Percentiles rank a stretch among this genome's conserved stretches.
Conservation (phyloP, 352 stramenopile species). For the Pythium dissotocum region DNA sequence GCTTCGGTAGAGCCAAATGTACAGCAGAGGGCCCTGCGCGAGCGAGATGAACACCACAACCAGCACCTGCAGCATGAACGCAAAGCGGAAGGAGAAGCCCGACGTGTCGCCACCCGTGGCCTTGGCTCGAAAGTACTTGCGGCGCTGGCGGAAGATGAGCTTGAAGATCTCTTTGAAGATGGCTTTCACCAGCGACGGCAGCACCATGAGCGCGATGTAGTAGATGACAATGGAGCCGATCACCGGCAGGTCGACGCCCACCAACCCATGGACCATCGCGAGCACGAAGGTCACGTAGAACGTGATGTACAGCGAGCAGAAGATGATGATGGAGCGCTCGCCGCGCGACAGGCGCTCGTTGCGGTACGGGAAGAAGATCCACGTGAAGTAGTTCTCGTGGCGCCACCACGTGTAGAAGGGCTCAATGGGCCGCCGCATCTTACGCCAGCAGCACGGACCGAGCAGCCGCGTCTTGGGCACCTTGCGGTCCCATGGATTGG, state of each 20-base stretch:
- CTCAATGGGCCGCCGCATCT: slow-evolving; percentile 58
- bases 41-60: too few relatives aligned
- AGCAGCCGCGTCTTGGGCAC: slow-evolving; percentile 64
- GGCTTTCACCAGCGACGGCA: too few relatives aligned
- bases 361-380: slow-evolving; percentile 70
- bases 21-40: too few relatives aligned
- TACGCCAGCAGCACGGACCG: slow-evolving; percentile 65
- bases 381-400: slow-evolving; percentile 80
- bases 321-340: slow-evolving; percentile 64
- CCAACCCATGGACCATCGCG: slow-evolving; percentile 51
- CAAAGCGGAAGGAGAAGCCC: too few relatives aligned
- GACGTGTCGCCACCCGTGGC: too few relatives aligned
- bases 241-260: slow-evolving; percentile 40
- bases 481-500: slow-evolving; percentile 67
- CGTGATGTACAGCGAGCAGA: slow-evolving; percentile 71
- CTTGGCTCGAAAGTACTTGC: too few relatives aligned
- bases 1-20: too few relatives aligned
- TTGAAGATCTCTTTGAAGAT: slow-evolving; percentile 51
- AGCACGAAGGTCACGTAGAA: slow-evolving; percentile 77
- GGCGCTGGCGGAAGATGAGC: slow-evolving; percentile 8
- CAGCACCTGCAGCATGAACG: too few relatives aligned
- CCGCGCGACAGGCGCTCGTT: slow-evolving; percentile 61
- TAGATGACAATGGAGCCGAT: slow-evolving; percentile 48
- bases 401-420: slow-evolving; percentile 79
- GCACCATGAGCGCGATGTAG: slow-evolving; percentile 40